A percentile compares a stretch with the other conserved stretches of the same genome.
Conservation (phyloP, 148 eudicot genomes). For the Bassia scoparia region DNA sequence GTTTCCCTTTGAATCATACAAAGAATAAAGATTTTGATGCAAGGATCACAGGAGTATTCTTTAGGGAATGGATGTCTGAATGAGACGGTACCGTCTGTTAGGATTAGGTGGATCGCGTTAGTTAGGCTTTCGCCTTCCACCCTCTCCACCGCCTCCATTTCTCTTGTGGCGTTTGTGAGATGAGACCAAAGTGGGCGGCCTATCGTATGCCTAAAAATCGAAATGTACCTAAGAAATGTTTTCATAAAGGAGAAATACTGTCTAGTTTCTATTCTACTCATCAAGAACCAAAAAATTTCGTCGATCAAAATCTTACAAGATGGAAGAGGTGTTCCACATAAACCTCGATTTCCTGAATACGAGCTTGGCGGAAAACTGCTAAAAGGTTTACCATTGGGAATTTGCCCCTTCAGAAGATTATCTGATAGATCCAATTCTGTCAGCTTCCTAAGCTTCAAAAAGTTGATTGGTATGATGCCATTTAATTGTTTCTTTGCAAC, state of each 20-base stretch:
- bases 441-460: conserved; percentile 38
- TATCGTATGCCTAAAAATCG: too few relatives aligned
- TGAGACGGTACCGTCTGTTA: not conserved
- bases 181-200: too few relatives aligned
- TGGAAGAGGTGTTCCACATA: conserved; percentile 51
- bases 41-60: not conserved
- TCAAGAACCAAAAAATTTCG: not conserved
- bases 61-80: not conserved
- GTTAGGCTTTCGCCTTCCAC: too few relatives aligned
- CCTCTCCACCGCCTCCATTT: too few relatives aligned
- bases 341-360: conserved; percentile 44
- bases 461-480: conserved; percentile 38
- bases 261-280: not conserved
- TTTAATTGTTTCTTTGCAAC: conserved; percentile 41
- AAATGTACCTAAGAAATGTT: not conserved
- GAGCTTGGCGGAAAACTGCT: conserved; percentile 45
- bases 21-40: not conserved
- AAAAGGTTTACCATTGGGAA: conserved; percentile 49
- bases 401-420: conserved; percentile 43
- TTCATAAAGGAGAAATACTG: not conserved
- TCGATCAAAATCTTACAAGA: conserved; percentile 35
- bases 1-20: not conserved
- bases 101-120: too few relatives aligned
- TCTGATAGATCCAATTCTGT: conserved; percentile 47
- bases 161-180: too few relatives aligned